Evolutionary conservation across 345 rosid species (phyloP).

Genomic region (Syzygium aromaticum): DNA sequence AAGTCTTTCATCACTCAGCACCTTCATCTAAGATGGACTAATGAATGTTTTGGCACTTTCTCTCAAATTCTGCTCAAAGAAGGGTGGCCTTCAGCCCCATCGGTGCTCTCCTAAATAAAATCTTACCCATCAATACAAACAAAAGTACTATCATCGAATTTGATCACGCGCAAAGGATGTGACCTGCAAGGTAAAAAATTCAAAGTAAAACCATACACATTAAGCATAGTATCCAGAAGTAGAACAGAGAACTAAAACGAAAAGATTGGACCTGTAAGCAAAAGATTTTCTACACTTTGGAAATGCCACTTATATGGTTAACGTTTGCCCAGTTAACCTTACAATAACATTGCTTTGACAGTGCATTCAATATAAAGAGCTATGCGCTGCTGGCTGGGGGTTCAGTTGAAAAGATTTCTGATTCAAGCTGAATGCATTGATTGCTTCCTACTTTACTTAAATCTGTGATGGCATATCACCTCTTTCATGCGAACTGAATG

Average conservation of each 20-base stretch:
- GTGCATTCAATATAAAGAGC: too few relatives aligned
- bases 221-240: background rate
- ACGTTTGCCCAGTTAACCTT: too few relatives aligned
- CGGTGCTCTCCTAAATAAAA: background rate
- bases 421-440: too few relatives aligned
- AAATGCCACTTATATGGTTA: too few relatives aligned
- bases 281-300: too few relatives aligned
- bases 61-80: background rate
- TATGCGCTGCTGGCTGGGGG: too few relatives aligned
- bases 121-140: background rate
- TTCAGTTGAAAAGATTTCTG: too few relatives aligned
- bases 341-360: too few relatives aligned
- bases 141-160: background rate
- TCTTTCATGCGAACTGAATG: background rate
- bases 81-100: background rate
- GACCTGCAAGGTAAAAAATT: constrained; percentile 49
- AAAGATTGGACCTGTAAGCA: too few relatives aligned
- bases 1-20: background rate
- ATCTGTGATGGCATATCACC: too few relatives aligned
- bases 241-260: background rate
- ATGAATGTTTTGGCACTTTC: background rate
- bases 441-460: too few relatives aligned
- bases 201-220: background rate
- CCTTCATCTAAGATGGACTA: background rate
- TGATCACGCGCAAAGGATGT: constrained; percentile 49